Conservation (phyloP, 2,329 filamentous ascomycete species). For the Sporothrix brunneoviolacea region DNA sequence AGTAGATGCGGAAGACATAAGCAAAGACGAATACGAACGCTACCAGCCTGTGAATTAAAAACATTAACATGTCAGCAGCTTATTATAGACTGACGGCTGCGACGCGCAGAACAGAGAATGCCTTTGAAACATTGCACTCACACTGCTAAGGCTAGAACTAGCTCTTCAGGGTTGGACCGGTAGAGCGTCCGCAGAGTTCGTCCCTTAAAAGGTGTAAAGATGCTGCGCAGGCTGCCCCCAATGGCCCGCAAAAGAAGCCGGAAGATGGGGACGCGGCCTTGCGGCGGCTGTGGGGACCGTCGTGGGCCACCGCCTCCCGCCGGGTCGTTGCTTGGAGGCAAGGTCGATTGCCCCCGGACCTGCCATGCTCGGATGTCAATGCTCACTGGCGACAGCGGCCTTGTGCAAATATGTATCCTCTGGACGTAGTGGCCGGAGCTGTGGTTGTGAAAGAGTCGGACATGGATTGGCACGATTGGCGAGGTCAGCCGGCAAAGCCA, state of each 20-base stretch:
- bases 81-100: no score
- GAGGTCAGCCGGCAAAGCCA: neutral
- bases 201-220: slow-evolving; percentile 33
- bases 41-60: slow-evolving; percentile 35
- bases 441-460: neutral
- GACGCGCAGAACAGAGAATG: no score
- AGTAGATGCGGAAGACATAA: slow-evolving; percentile 41
- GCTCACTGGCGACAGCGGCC: neutral
- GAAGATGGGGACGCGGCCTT: slow-evolving; percentile 17
- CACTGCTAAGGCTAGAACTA: slow-evolving; percentile 36
- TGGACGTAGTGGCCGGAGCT: no score
- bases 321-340: neutral
- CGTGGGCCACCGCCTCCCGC: no score
- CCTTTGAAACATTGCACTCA: slow-evolving; percentile 24
- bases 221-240: slow-evolving; percentile 26
- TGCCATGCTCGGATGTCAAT: neutral
- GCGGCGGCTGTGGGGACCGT: neutral
- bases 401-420: no score
- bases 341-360: neutral
- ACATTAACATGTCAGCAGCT: no score
- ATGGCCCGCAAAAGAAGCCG: slow-evolving; percentile 28
- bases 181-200: slow-evolving; percentile 33
- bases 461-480: neutral
- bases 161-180: slow-evolving; percentile 37
- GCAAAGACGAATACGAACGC: slow-evolving; percentile 26